Base-by-base conservation (phyloP, 768 basidiomycete genomes). In the Pleurotus cornucopiae region DNA sequence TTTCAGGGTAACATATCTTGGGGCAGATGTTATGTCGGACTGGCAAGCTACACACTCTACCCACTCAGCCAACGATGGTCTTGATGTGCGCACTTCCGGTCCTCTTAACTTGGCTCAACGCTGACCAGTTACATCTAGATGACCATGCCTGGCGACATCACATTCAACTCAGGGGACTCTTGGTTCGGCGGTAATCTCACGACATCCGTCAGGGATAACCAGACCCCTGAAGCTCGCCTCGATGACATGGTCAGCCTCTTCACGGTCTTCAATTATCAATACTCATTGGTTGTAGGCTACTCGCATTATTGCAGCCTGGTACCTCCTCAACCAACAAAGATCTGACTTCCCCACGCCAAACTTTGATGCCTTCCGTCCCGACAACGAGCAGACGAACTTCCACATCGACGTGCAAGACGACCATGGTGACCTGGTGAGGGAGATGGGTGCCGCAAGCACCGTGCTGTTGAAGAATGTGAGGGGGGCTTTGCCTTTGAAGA, bases 301-400 rank as follows among this genome's bases (percentile, higher is more conserved):
- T 9, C 85, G 91, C 37, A 87, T 94, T 62, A 66, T 93, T 23
- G 87, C 89, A 2, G 71, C 75, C 0, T 93, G 84, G 81, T 91
- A 85, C 63, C 69, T 81, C 55, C 75, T 88, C 49, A 73, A 75
- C 34, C 89, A 91, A 70, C 85, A 94, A 67, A 67, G 71, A 12
- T 65, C 75, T 5, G 68, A 71, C 11, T 94, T 79, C 69, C 91
- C 92, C 0, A 58, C 64, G 11, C 77, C 80, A 60, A 91, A 85
- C 73, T 93, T 94, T 67, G 81, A 91, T 63, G 81, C 84, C 1
- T 86, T 85, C 74, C 55, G 66, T 16, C 72, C 75, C 0, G 74
- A 77, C 49, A 76, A 81, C 62, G 76, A 79, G 44, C 69, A 69
- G 6, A 81, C 76, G 39, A 89, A 88, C 69, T 69, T 74, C 56